These are phyloP conservation scores for Crithidia brevicula DNA, from an alignment of 208 protist species.

Conservation along the genomic window DNA sequence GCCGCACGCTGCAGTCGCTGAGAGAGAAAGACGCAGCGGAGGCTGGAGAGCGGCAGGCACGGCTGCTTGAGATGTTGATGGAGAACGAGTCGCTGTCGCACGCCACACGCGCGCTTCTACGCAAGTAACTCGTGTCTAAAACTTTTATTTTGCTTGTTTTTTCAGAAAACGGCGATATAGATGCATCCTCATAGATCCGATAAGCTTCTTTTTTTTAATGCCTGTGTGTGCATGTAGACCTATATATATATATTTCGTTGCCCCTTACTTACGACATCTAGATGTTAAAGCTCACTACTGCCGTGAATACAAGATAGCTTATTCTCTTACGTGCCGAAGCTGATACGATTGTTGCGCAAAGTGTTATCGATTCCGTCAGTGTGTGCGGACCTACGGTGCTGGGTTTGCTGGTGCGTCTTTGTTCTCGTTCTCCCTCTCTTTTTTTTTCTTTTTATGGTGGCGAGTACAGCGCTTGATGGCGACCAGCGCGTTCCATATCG, in stretches of 20 bases:
- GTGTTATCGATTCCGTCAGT: too few species aligned
- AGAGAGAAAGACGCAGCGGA: constrained; percentile 24
- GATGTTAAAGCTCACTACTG: too few species aligned
- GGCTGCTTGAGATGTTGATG: constrained; percentile 39
- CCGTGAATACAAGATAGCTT: too few species aligned
- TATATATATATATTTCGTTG: neutral
- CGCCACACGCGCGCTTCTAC: constrained; percentile 45
- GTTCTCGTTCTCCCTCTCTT: neutral
- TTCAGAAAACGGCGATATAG: neutral
- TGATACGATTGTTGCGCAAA: too few species aligned
- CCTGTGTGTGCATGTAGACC: neutral
- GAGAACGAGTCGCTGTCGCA: constrained; percentile 42
- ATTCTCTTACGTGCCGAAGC: too few species aligned
- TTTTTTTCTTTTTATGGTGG: constrained; percentile 12
- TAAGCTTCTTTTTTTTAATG: neutral
- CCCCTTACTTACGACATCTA: too few species aligned
- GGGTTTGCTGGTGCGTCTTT: neutral
- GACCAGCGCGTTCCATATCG: too few species aligned
- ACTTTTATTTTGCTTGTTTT: neutral
- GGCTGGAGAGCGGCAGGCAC: constrained; percentile 11
- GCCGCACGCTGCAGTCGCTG: constrained; percentile 12
- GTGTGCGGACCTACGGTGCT: too few species aligned
- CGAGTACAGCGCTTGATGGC: too few species aligned
- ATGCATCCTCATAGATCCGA: neutral
- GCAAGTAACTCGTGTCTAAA: neutral